These are phyloP conservation scores for Didymella lethalis DNA, from an alignment of 2,329 filamentous ascomycete species.

Conservation along the genomic window DNA sequence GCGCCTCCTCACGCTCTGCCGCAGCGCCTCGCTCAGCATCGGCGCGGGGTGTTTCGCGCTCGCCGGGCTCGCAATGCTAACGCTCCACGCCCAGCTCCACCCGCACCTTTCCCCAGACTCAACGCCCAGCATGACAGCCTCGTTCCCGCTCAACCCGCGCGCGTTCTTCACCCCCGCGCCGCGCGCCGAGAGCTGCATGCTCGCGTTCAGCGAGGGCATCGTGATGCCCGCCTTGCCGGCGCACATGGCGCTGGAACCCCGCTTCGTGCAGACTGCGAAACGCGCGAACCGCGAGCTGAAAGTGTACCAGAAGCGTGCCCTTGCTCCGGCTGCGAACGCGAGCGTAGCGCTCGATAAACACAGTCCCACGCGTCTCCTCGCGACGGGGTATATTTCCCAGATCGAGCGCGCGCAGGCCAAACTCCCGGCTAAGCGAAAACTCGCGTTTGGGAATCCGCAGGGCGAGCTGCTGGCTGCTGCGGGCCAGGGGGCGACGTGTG, in stretches of 20 bases:
- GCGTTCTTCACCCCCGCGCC: slow-evolving; percentile 52
- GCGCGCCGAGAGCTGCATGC: slow-evolving; percentile 56
- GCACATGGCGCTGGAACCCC: slow-evolving; percentile 44
- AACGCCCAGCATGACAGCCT: slow-evolving; percentile 53
- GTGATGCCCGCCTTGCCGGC: slow-evolving; percentile 54
- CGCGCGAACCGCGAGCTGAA: slow-evolving; percentile 54
- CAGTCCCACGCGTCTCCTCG: slow-evolving; percentile 52
- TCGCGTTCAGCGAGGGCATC: slow-evolving; percentile 58
- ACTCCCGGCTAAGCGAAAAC: slow-evolving; percentile 42
- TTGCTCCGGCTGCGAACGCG: slow-evolving; percentile 1
- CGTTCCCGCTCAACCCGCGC: slow-evolving; percentile 58
- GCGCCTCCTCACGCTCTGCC: slow-evolving; percentile 51
- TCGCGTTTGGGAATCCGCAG: slow-evolving; percentile 46
- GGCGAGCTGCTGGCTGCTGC: slow-evolving; percentile 47
- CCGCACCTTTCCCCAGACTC: slow-evolving; percentile 26
- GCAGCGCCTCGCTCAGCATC: slow-evolving; percentile 49
- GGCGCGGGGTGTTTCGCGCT: slow-evolving; percentile 58
- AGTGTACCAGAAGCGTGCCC: slow-evolving; percentile 55
- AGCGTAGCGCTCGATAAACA: slow-evolving; percentile 43
- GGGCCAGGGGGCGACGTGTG: slow-evolving; percentile 53
- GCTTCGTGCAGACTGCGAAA: slow-evolving; percentile 52
- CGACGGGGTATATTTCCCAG: slow-evolving; percentile 54
- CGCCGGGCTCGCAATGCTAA: slow-evolving; percentile 57
- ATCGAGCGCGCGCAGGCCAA: slow-evolving; percentile 51
- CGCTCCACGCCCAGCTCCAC: slow-evolving; percentile 49